phyloP scores from a whole-genome alignment of 371 early-diverging fungal genomes.

The Polyrhizophydium stewartii region DNA sequence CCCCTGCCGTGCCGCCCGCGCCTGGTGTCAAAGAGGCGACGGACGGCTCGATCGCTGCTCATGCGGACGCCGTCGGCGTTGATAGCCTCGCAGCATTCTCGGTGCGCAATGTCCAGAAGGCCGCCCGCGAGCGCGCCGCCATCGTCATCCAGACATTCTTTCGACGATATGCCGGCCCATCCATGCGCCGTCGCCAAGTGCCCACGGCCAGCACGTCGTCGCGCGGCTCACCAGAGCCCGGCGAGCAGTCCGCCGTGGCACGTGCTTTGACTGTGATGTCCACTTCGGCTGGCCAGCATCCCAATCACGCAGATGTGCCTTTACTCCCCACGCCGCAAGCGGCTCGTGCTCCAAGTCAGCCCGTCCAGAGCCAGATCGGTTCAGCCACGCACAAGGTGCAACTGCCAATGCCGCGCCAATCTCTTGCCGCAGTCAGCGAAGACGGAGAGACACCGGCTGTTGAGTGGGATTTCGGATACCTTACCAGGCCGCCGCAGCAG shows the following conservation, averaged over 20 bases:
- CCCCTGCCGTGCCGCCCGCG: too few relatives aligned
- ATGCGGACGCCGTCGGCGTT: neutral
- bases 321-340: neutral
- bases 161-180: neutral
- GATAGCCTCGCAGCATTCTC: neutral
- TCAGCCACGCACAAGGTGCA: too few relatives aligned
- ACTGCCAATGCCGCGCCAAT: too few relatives aligned
- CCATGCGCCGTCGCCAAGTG: neutral
- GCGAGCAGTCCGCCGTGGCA: neutral
- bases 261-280: neutral
- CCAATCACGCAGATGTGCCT: neutral
- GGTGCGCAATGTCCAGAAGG: neutral
- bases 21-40: too few relatives aligned
- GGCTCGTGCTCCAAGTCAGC: neutral
- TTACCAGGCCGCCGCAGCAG: too few relatives aligned
- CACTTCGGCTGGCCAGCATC: neutral
- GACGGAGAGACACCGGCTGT: too few relatives aligned
- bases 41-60: neutral
- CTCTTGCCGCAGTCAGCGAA: too few relatives aligned
- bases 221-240: neutral
- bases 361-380: too few relatives aligned
- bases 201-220: neutral
- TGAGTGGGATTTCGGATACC: too few relatives aligned
- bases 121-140: neutral
- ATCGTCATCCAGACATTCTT: slow-evolving; percentile 4